Base-by-base conservation (phyloP, 2,329 filamentous ascomycete species). In the Aspergillus brunneoviolaceus region DNA sequence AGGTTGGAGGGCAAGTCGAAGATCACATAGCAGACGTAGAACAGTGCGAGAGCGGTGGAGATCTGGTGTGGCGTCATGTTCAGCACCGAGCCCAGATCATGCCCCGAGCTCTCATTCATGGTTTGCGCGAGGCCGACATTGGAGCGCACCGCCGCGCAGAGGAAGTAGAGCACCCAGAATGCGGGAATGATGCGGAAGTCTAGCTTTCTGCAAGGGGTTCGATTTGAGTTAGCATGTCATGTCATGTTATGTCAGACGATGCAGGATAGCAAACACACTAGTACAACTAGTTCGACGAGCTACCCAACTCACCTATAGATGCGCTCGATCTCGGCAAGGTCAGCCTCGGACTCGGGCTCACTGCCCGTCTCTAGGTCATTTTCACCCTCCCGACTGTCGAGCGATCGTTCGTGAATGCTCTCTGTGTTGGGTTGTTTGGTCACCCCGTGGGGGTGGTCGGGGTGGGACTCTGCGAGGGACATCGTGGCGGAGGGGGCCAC, bases 41-140 rank as follows among this genome's bases (percentile, higher is more conserved):
- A 96, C 16, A 96, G 82, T 4, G 92, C 91, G 45, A 96, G 80
- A 52, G 90, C 91, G 0, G 90, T 93, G 0, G 92, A 96, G 16
- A 92, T 87, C 75, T 96, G 89, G 68, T 89, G 90, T 10, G 88
- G 77, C 0, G 86, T 87, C 65, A 96, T 79, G 61, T 86, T 72
- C 54, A 96, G 83, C 42, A 89, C 84, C 2, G 85, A 84, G 66
- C 84, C 84, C n/a, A 96, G 85, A 71, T 95, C 89, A 72, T 96
- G 91, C 35, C 84, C 83, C 48, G 84, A 77, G 19, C 83, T 77
- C 31, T 77, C 77, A 77, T 96, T 96, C 92, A 96, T 96, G 1
- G 92, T 96, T 78, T 96, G 91, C n/a, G 92, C 90, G 67, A 96
- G 87, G 63, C 92, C 92, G 65, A 96, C 91, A 76, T 96, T 96